Evolutionary conservation across 306 rosid genomes (phyloP).

Genomic region (Pyrus betulifolia): DNA sequence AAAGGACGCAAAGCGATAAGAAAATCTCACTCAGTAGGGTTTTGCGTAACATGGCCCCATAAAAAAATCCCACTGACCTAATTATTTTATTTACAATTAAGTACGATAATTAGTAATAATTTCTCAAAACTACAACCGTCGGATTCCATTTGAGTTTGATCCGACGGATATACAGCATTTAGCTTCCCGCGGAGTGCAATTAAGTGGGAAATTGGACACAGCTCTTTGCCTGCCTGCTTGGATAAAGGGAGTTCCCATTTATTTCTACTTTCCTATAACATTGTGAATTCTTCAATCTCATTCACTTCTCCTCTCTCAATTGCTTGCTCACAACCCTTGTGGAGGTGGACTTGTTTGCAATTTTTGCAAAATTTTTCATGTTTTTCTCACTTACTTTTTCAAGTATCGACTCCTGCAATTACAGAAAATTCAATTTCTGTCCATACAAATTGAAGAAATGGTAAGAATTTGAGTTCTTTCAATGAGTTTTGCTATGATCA

Average conservation of each 20-base stretch:
- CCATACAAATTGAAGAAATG: conserved; percentile 36
- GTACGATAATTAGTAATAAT: neutral
- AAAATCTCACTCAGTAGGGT: neutral
- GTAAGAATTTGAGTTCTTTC: conserved; percentile 21
- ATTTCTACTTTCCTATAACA: neutral
- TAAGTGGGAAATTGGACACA: conserved; percentile 5
- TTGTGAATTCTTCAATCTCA: neutral
- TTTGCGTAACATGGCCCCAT: neutral
- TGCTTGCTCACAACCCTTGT: neutral
- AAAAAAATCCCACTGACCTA: neutral
- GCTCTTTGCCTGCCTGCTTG: neutral
- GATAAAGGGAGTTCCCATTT: neutral
- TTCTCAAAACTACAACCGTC: conserved; percentile 6
- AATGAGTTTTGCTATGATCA: neutral
- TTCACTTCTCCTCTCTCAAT: neutral
- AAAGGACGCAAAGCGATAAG: conserved; percentile 19
- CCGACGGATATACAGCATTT: conserved; percentile 23
- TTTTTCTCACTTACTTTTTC: neutral
- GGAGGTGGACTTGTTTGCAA: neutral
- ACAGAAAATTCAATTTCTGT: conserved; percentile 18
- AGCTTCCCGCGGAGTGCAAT: conserved; percentile 48
- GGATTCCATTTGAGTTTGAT: conserved; percentile 28
- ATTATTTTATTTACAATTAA: neutral
- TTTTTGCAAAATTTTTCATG: neutral
- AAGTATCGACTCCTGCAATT: conserved; percentile 26